Base-by-base conservation (phyloP, 2,329 filamentous ascomycete genomes). In the Plectosphaerella cucumerina region DNA sequence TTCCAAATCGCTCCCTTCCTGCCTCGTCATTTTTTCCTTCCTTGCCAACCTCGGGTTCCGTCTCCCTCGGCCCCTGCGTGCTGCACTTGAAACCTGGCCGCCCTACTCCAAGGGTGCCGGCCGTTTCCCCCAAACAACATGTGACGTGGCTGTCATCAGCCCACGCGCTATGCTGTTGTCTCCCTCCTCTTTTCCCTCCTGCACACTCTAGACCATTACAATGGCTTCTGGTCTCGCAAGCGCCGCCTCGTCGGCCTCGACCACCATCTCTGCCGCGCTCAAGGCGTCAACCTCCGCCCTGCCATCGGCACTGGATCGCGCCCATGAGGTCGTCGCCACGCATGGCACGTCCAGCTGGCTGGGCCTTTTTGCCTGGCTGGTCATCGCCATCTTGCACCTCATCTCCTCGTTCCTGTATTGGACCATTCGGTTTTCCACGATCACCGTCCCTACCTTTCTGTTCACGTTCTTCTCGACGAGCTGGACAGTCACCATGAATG, bases 401-500 rank as follows among this genome's bases (percentile, higher is more conserved):
- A 65, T 81, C 41, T 81, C 83, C 17, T 77, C 74, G 18, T 68
- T 85, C 31, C 63, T 86, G 41, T 95, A 94, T 71, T 96, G 89
- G 85, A 70, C 85, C 50, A 83, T 96, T 59, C 90, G 88, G 54
- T 88, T 96, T 62, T 81, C 86, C 17, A 96, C 93, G 22, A 91
- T 97, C 59, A 95, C 90, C 15, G 69, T 97, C 53, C 94, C 94
- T 42, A 90, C 90, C 66, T 84, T 94, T 69, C 81, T 97, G 17
- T 99, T 96, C 67, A 89, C 85, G 6, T 76, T 96, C 55, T 90
- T 96, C 64, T 96, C 91, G 6, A 93, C 90, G 57, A 97, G 89
- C 68, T 76, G 96, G 75, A 99, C 94, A 0, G 90, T 99, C 64
- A 99, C 94, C 11, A 95, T 99, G 92, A 97, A 97, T 67, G 93